Evolutionary conservation across 495 filamentous ascomycete species (phyloP).

Genomic region (Aspergillus nidulans): DNA sequence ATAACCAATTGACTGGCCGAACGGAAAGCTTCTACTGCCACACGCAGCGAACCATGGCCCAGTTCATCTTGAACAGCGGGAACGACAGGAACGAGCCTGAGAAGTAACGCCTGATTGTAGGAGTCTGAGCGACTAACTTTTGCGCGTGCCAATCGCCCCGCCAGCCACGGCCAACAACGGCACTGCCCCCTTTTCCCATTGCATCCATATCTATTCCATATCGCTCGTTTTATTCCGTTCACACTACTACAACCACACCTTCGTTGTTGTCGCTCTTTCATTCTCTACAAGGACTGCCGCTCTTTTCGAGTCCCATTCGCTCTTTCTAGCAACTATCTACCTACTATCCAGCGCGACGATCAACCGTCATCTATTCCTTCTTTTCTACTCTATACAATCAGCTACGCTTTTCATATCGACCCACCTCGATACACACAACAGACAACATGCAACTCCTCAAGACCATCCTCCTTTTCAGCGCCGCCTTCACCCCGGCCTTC

Average conservation of each 20-base stretch:
- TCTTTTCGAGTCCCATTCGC: slow-evolving; percentile 40
- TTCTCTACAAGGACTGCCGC: slow-evolving; percentile 35
- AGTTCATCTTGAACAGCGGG: background rate
- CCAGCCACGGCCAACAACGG: background rate
- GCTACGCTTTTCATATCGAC: background rate
- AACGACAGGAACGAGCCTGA: background rate
- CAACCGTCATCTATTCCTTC: background rate
- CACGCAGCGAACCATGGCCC: background rate
- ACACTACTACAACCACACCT: background rate
- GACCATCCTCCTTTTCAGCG: slow-evolving; percentile 26
- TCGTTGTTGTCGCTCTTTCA: slow-evolving; percentile 7
- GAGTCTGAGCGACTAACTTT: background rate
- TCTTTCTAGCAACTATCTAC: slow-evolving; percentile 21
- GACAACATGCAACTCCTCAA: slow-evolving; percentile 25
- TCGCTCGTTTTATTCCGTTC: background rate
- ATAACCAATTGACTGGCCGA: background rate
- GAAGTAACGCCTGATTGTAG: too few species aligned
- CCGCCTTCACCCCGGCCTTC: slow-evolving; percentile 31
- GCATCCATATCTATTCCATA: background rate
- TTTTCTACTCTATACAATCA: background rate
- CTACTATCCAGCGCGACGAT: background rate
- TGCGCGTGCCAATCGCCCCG: background rate
- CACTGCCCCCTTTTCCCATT: background rate
- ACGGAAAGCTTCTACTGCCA: background rate
- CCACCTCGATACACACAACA: background rate